Percentiles rank a stretch among this genome's conserved stretches.
Evolutionary conservation across 768 basidiomycete species (phyloP).

Genomic region (Macrolepiota dolichaula): DNA sequence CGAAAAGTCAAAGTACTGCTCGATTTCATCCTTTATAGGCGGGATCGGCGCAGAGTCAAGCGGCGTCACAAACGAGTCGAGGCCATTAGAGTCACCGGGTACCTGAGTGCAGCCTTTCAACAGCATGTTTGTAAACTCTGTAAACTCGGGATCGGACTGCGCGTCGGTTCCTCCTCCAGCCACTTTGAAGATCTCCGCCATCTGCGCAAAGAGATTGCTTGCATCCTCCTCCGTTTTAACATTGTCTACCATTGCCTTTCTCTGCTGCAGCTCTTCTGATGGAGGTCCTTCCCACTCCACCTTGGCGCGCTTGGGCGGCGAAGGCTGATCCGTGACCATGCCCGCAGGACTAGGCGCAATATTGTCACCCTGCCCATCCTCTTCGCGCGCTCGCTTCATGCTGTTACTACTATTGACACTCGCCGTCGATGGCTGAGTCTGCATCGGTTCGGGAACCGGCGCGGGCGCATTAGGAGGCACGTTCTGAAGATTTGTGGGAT

Average conservation of each 20-base stretch:
- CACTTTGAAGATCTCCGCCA: slow-evolving; percentile 61
- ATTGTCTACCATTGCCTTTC: slow-evolving; percentile 38
- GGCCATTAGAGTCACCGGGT: slow-evolving; percentile 20
- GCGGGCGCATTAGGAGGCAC: not conserved
- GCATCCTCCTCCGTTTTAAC: slow-evolving; percentile 71
- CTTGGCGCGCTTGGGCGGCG: slow-evolving; percentile 70
- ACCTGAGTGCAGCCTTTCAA: slow-evolving; percentile 52
- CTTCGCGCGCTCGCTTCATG: slow-evolving; percentile 51
- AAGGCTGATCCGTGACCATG: slow-evolving; percentile 43
- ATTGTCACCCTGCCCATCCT: slow-evolving; percentile 37
- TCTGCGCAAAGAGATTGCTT: slow-evolving; percentile 54
- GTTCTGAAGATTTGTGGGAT: not conserved
- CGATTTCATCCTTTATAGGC: slow-evolving; percentile 43
- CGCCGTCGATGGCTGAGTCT: slow-evolving; percentile 12
- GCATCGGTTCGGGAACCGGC: slow-evolving; percentile 1
- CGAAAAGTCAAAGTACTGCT: slow-evolving; percentile 69
- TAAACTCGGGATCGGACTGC: slow-evolving; percentile 45
- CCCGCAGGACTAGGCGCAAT: slow-evolving; percentile 26
- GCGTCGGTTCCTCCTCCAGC: slow-evolving; percentile 26
- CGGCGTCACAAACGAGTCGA: slow-evolving; percentile 26
- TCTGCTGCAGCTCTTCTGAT: slow-evolving; percentile 45
- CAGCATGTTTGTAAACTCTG: slow-evolving; percentile 60
- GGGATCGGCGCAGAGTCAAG: slow-evolving; percentile 25
- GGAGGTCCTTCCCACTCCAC: slow-evolving; percentile 67
- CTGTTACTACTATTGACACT: slow-evolving; percentile 19